Evolutionary conservation across 371 early-diverging fungal genomes (phyloP).

Genomic region (Mortierella sp.): DNA sequence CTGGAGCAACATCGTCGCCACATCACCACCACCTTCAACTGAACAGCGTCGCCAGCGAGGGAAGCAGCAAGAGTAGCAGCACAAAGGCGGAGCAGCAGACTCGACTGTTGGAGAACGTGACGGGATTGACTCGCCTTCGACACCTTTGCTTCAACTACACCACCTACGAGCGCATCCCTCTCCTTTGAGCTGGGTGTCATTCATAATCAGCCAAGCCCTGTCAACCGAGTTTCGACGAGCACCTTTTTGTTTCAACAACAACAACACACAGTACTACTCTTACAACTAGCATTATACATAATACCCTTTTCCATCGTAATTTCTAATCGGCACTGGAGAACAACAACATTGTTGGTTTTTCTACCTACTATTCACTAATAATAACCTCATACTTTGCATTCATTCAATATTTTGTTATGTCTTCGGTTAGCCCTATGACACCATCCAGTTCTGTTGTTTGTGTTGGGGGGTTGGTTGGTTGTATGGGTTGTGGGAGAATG

Average conservation of each 20-base stretch:
- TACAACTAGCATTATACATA: conserved; percentile 1
- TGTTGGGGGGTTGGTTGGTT: background rate
- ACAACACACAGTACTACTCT: background rate
- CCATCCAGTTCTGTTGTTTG: background rate
- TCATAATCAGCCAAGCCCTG: background rate
- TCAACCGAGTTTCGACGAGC: background rate
- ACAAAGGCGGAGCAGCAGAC: background rate
- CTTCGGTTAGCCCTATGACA: background rate
- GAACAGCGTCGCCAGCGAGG: background rate
- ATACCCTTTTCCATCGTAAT: background rate
- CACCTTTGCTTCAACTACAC: conserved; percentile 7
- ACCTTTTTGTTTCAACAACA: background rate
- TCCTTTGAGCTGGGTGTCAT: background rate
- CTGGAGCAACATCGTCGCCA: background rate
- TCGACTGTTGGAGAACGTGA: conserved; percentile 7
- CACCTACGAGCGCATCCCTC: conserved; percentile 3
- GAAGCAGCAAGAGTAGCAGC: background rate
- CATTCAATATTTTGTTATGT: background rate
- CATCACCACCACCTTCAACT: background rate
- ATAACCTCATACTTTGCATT: background rate
- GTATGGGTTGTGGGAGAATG: background rate
- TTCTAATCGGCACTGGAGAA: background rate
- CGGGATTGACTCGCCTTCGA: background rate
- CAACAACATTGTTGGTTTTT: background rate
- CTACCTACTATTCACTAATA: background rate